Conservation (phyloP, 2,329 filamentous ascomycete species). For the Penicillium concentricum region DNA sequence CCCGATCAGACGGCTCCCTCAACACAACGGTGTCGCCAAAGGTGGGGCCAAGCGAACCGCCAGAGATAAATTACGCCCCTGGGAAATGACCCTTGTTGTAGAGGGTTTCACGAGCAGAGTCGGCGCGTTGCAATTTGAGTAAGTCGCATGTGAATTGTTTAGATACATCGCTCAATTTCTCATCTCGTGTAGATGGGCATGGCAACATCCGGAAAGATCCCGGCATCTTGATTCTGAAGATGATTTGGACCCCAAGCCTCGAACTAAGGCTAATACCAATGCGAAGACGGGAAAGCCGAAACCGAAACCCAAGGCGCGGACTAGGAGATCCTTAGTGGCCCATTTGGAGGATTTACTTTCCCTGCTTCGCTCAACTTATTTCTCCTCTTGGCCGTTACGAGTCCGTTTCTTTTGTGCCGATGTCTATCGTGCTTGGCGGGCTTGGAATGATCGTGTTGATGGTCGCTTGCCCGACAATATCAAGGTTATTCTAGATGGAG, state of each 20-base stretch:
- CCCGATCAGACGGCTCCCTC: conserved; percentile 76
- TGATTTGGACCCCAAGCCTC: conserved; percentile 42
- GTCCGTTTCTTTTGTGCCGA: conserved; percentile 75
- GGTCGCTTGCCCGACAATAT: conserved; percentile 52
- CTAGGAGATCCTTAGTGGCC: conserved; percentile 59
- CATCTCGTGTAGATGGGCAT: conserved; percentile 69
- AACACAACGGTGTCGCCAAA: conserved; percentile 83
- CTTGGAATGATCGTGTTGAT: conserved; percentile 53
- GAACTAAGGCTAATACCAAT: conserved; percentile 32
- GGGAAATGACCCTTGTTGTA: conserved; percentile 86
- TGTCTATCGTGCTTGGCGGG: conserved; percentile 67
- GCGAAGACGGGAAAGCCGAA: conserved; percentile 44
- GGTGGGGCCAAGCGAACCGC: conserved; percentile 81
- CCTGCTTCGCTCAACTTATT: conserved; percentile 75
- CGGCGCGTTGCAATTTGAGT: conserved; percentile 93
- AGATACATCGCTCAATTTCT: conserved; percentile 3
- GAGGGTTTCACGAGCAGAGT: conserved; percentile 85
- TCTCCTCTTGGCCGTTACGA: conserved; percentile 76
- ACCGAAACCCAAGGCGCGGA: conserved; percentile 45
- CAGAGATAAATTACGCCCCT: conserved; percentile 67
- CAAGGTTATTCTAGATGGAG: conserved; percentile 55
- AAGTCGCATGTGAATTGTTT: conserved; percentile 37
- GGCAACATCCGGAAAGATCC: conserved; percentile 80
- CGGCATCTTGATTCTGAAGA: conserved; percentile 69
- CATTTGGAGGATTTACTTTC: conserved; percentile 78